phyloP scores from a whole-genome alignment of 2,329 filamentous ascomycete species.

The Aspergillus jensenii region DNA sequence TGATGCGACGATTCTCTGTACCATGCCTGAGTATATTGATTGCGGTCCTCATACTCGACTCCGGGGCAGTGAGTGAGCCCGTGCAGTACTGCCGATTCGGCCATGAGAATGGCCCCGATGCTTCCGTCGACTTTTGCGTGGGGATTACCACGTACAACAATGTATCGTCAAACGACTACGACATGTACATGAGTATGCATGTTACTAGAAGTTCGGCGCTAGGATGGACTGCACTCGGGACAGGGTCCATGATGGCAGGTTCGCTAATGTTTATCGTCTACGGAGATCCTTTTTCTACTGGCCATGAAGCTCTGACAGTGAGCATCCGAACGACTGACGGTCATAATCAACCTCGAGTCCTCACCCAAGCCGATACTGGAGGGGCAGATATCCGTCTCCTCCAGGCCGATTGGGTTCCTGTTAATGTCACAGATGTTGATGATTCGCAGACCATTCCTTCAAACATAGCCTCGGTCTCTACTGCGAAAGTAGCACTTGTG shows the following conservation, averaged over 20 bases:
- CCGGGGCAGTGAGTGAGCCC: background rate
- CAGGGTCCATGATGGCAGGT: constrained; percentile 11
- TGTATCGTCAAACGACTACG: constrained; percentile 2
- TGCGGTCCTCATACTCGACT: background rate
- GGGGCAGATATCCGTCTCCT: constrained; percentile 4
- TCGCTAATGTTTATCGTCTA: constrained; percentile 12
- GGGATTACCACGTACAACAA: constrained; percentile 10
- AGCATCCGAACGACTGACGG: constrained; percentile 10
- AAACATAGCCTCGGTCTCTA: background rate
- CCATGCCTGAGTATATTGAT: background rate
- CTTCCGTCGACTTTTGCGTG: constrained; percentile 10
- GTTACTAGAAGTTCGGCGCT: constrained; percentile 7
- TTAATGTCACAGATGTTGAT: background rate
- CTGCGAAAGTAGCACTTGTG: constrained; percentile 2
- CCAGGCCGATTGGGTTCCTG: constrained; percentile 1
- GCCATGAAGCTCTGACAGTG: background rate
- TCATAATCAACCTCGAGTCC: constrained; percentile 2
- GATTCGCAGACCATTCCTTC: background rate
- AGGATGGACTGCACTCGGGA: constrained; percentile 12
- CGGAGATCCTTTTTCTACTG: constrained; percentile 7
- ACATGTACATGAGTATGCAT: constrained; percentile 11
- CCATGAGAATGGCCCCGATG: background rate
- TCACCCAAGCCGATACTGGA: background rate
- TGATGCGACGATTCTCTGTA: background rate
- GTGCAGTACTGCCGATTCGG: constrained; percentile 14